A percentile compares a stretch with the other conserved stretches of the same genome.
Conservation (phyloP, 768 basidiomycete genomes). For the Pleurotus djamor region DNA sequence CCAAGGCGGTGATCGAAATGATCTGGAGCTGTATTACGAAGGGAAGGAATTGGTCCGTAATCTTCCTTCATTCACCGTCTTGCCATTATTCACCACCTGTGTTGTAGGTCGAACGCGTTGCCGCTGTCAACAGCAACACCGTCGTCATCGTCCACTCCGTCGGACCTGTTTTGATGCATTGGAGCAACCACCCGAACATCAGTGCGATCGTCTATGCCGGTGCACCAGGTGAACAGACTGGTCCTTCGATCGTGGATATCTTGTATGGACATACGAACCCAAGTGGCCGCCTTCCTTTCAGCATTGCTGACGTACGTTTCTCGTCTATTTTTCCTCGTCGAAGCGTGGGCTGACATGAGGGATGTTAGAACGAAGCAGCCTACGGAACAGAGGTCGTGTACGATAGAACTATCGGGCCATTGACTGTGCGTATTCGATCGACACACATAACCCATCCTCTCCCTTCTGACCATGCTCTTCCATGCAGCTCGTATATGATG, state of each 20-base stretch:
- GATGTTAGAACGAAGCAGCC: not conserved
- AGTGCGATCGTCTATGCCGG: slow-evolving; percentile 72
- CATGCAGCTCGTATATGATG: not conserved
- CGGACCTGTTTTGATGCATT: slow-evolving; percentile 56
- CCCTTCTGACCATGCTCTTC: not conserved
- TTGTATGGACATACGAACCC: slow-evolving; percentile 72
- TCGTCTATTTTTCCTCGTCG: not conserved
- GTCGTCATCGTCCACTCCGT: slow-evolving; percentile 69
- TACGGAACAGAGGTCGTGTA: slow-evolving; percentile 2
- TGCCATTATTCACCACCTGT: slow-evolving; percentile 31
- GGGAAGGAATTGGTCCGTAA: slow-evolving; percentile 70
- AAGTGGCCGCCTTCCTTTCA: slow-evolving; percentile 63
- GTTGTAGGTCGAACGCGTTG: not conserved
- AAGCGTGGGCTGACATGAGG: too few species aligned
- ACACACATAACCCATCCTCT: not conserved
- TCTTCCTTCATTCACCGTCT: slow-evolving; percentile 37
- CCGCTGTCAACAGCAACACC: slow-evolving; percentile 46
- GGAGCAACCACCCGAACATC: slow-evolving; percentile 73
- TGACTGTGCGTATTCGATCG: slow-evolving; percentile 9
- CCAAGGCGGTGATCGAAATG: slow-evolving; percentile 35
- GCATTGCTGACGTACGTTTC: slow-evolving; percentile 52
- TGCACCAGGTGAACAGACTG: slow-evolving; percentile 63
- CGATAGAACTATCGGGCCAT: slow-evolving; percentile 11
- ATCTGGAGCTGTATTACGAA: slow-evolving; percentile 71
- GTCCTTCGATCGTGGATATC: slow-evolving; percentile 67